Conservation (phyloP, 768 basidiomycete species). For the Terana coerulea region DNA sequence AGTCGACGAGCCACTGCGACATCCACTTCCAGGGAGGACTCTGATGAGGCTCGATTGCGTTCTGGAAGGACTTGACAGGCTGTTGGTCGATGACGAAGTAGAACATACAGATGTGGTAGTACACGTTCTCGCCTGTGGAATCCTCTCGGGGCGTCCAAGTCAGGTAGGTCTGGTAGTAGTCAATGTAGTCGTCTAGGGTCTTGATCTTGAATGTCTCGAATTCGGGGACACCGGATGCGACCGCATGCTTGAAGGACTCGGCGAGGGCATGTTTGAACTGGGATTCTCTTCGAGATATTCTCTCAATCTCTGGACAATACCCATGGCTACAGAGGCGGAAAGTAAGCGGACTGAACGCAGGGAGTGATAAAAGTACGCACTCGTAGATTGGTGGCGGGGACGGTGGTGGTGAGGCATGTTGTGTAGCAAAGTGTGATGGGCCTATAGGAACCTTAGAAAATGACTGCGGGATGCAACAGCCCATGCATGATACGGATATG, state of each 20-base stretch:
- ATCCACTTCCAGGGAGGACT: constrained; percentile 12
- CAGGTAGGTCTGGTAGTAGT: constrained; percentile 13
- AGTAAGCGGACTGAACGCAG: no score
- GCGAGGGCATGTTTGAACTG: constrained; percentile 13
- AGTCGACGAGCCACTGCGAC: constrained; percentile 17
- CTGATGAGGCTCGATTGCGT: constrained; percentile 12
- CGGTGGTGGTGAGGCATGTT: no score
- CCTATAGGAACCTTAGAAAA: no score
- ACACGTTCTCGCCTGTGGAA: constrained; percentile 8
- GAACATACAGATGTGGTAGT: constrained; percentile 17
- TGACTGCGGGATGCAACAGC: no score
- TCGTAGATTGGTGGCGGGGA: no score
- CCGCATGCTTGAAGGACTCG: constrained; percentile 9
- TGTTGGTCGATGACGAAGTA: constrained; percentile 17
- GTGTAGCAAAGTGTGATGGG: no score
- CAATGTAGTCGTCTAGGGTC: constrained; percentile 15
- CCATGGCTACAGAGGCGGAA: no score
- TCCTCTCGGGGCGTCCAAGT: constrained; percentile 15
- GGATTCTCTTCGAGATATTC: no score
- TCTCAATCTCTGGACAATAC: no score
- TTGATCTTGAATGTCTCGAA: constrained; percentile 14
- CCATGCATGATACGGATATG: no score
- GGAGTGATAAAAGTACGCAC: no score
- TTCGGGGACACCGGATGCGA: constrained; percentile 1
- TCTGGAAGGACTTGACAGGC: constrained; percentile 6